Evolutionary conservation across 139 green algal genomes (phyloP).

Genomic region (Micractinium sp.): DNA sequence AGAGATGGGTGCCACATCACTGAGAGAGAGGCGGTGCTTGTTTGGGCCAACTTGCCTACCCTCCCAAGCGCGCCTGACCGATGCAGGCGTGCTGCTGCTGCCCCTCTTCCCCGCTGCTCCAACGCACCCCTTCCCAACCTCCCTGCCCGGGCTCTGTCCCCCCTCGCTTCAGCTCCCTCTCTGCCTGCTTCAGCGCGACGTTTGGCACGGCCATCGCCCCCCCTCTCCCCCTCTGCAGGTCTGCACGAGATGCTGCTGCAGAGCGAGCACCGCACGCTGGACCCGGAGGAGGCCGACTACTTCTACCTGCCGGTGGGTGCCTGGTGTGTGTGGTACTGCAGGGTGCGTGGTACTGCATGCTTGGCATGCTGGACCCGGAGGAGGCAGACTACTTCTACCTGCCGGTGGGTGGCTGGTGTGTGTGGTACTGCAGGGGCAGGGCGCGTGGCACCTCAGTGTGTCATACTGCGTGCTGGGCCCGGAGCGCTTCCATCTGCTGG

Average conservation of each 20-base stretch:
- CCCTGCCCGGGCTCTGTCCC: too few relatives aligned
- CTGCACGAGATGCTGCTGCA: constrained; percentile 69
- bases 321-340: constrained; percentile 65
- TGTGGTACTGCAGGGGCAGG: neutral
- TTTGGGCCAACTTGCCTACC: too few relatives aligned
- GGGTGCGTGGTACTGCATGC: neutral
- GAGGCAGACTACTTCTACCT: constrained; percentile 70
- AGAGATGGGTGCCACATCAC: too few relatives aligned
- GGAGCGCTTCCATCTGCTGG: too few relatives aligned
- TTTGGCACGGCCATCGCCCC: too few relatives aligned
- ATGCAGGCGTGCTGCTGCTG: too few relatives aligned
- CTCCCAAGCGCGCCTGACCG: too few relatives aligned
- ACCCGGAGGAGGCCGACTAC: constrained; percentile 5
- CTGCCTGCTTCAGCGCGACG: neutral
- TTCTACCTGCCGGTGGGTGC: constrained; percentile 56
- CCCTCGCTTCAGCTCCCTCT: too few relatives aligned
- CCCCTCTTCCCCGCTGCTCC: too few relatives aligned
- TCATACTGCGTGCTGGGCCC: neutral
- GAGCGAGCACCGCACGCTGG: constrained; percentile 53
- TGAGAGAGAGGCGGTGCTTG: too few relatives aligned
- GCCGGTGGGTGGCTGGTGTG: constrained; percentile 2
- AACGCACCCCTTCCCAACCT: too few relatives aligned
- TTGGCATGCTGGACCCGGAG: constrained; percentile 47
- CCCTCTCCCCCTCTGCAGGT: neutral
- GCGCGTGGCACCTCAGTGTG: too few relatives aligned